Evolutionary conservation across 306 rosid genomes (phyloP).

Genomic region (Gillenia trifoliata): DNA sequence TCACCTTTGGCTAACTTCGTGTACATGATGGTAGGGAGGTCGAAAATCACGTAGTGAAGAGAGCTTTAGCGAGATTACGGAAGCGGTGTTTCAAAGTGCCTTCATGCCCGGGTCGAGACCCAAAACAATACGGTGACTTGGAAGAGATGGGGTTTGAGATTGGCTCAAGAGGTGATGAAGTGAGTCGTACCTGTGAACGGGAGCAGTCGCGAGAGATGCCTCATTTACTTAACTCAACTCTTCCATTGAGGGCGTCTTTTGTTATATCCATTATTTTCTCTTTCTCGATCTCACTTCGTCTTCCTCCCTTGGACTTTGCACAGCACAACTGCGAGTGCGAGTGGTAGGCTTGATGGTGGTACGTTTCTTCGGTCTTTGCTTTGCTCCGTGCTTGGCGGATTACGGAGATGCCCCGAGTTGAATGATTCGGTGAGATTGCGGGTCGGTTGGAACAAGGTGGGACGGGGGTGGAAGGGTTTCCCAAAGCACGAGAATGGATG

Average conservation of each 20-base stretch:
- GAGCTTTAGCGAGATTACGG: constrained; percentile 48
- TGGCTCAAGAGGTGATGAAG: constrained; percentile 67
- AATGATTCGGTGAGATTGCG: no score
- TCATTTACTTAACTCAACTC: constrained; percentile 12
- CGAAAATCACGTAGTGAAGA: constrained; percentile 56
- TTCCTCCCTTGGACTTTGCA: no score
- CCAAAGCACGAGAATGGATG: no score
- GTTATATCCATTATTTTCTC: constrained; percentile 29
- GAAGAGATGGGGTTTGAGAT: constrained; percentile 64
- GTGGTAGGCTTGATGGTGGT: neutral
- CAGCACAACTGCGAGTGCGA: constrained; percentile 10
- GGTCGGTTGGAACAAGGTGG: no score
- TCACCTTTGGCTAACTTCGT: constrained; percentile 76
- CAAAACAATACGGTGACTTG: constrained; percentile 73
- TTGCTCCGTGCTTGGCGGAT: no score
- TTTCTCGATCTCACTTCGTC: neutral
- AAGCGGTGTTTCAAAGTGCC: constrained; percentile 41
- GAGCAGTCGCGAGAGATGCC: constrained; percentile 38
- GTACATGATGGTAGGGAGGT: constrained; percentile 82
- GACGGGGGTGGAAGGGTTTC: no score
- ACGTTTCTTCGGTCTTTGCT: neutral
- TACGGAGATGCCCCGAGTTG: no score
- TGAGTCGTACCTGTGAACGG: constrained; percentile 65
- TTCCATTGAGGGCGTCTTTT: constrained; percentile 14
- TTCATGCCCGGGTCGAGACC: constrained; percentile 71